These are phyloP conservation scores for Acanthamoeba castellanii DNA, from an alignment of 208 protist species.

Conservation along the genomic window DNA sequence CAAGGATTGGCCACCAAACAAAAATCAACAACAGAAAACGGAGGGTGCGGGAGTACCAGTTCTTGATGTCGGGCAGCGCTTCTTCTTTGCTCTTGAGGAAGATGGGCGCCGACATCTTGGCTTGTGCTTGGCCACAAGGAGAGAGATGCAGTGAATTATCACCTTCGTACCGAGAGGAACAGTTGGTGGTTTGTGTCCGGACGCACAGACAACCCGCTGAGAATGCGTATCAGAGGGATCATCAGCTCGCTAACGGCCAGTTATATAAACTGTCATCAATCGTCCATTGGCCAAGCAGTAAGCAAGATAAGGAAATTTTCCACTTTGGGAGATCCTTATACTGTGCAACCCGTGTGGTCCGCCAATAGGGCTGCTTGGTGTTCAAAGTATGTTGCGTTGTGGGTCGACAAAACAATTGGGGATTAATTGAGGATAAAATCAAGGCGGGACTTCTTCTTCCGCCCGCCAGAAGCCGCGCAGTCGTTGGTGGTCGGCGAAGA, in stretches of 20 bases:
- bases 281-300: too few species aligned
- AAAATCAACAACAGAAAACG: not conserved
- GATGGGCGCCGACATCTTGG: not conserved
- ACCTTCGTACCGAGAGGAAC: too few species aligned
- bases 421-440: not conserved
- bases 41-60: not conserved
- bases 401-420: too few species aligned
- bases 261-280: too few species aligned
- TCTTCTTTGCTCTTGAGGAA: conserved; percentile 1
- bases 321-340: not conserved
- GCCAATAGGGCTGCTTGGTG: too few species aligned
- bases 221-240: too few species aligned
- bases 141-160: not conserved
- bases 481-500: too few species aligned
- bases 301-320: too few species aligned
- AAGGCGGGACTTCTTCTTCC: not conserved
- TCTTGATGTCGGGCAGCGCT: not conserved
- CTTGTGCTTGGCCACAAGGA: not conserved
- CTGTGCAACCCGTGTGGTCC: too few species aligned
- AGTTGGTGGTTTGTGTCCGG: not conserved
- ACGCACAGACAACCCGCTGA: not conserved
- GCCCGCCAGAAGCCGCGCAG: too few species aligned
- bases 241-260: too few species aligned
- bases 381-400: too few species aligned
- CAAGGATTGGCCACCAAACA: not conserved